Percentiles rank a stretch among this genome's conserved stretches.
Conservation (phyloP, 495 filamentous ascomycete genomes). For the Podospora tetraspora region DNA sequence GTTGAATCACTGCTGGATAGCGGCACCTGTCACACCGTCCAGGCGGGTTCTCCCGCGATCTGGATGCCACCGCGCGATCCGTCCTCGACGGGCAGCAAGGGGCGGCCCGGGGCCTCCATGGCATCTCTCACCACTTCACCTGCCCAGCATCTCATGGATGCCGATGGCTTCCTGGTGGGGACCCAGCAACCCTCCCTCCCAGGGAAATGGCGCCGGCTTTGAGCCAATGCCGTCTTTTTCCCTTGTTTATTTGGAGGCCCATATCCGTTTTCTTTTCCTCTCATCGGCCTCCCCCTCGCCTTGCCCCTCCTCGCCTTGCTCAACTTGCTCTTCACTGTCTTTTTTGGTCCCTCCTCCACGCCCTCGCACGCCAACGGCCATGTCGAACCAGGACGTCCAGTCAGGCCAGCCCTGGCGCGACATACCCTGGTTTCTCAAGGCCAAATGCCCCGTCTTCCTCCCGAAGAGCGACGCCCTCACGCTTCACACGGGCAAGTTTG, state of each 20-base stretch:
- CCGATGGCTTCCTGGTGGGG: neutral
- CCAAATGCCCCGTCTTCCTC: conserved; percentile 36
- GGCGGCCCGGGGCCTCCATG: too few species aligned
- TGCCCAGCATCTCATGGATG: too few species aligned
- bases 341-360: neutral
- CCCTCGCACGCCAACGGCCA: neutral
- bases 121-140: neutral
- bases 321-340: too few species aligned
- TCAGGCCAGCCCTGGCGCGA: neutral
- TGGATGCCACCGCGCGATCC: neutral
- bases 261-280: neutral
- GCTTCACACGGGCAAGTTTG: conserved; percentile 13
- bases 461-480: conserved; percentile 32
- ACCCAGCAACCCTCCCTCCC: neutral
- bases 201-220: neutral
- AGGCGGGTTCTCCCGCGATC: too few species aligned
- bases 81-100: neutral
- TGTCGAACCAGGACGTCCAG: neutral
- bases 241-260: neutral
- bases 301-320: neutral
- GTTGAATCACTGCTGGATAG: neutral
- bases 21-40: too few species aligned
- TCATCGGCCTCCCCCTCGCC: neutral
- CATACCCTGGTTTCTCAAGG: conserved; percentile 32
- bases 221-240: neutral